These are phyloP conservation scores for Penicillium paradoxum DNA, from an alignment of 495 filamentous ascomycete species.

Conservation along the genomic window DNA sequence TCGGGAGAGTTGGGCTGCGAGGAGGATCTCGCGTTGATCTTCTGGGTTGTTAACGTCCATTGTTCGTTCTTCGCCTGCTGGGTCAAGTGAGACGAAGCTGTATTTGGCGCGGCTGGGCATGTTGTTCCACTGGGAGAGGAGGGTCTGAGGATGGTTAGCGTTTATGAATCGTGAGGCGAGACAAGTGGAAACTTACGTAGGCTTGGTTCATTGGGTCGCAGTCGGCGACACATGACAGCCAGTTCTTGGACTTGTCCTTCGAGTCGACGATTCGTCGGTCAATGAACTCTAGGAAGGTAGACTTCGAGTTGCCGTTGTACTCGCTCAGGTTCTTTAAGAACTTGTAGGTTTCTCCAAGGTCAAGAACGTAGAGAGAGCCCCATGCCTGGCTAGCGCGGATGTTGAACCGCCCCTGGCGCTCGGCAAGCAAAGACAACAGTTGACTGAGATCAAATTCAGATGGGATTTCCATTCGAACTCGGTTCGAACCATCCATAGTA, in stretches of 20 bases:
- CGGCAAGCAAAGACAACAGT: conserved; percentile 38
- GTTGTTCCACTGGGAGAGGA: conserved; percentile 47
- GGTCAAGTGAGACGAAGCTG: conserved; percentile 36
- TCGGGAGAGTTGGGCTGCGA: conserved; percentile 45
- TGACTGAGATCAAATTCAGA: conserved; percentile 39
- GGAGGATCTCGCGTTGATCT: conserved; percentile 41
- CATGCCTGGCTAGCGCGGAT: conserved; percentile 45
- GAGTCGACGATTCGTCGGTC: conserved; percentile 45
- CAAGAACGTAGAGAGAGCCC: conserved; percentile 43
- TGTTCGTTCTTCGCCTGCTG: conserved; percentile 28
- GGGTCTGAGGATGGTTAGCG: conserved; percentile 28
- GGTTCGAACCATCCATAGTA: conserved; percentile 30
- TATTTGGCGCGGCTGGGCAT: conserved; percentile 50
- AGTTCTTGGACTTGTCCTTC: conserved; percentile 47
- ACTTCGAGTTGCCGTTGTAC: conserved; percentile 43
- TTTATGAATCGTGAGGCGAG: not conserved
- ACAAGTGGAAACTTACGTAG: conserved; percentile 29
- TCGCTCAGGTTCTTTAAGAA: conserved; percentile 43
- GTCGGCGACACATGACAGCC: conserved; percentile 44
- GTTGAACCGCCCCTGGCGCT: conserved; percentile 45
- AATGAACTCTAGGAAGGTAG: conserved; percentile 45
- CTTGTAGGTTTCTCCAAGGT: conserved; percentile 41
- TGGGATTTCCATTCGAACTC: conserved; percentile 40
- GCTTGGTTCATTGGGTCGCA: conserved; percentile 42
- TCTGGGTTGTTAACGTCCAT: conserved; percentile 40